Percentiles rank a stretch among this genome's conserved stretches.
phyloP scores from a whole-genome alignment of 768 basidiomycete species.

The Pleurotus tuber-regium region DNA sequence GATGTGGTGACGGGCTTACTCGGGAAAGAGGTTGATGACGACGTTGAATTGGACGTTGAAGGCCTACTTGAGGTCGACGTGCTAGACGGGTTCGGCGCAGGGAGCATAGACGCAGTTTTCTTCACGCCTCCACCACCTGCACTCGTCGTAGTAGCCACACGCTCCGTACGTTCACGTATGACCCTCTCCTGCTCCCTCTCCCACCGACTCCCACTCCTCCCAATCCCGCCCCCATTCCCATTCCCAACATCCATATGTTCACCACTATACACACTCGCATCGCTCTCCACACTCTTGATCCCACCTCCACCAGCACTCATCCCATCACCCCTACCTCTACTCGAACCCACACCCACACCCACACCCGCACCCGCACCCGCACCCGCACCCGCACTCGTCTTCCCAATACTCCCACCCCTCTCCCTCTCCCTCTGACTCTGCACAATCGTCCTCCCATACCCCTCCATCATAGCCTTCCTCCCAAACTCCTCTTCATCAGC shows the following conservation, averaged over 20 bases:
- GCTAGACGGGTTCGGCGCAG: too few relatives aligned
- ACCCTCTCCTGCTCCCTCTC: constrained; percentile 6
- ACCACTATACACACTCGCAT: constrained; percentile 1
- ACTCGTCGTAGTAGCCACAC: too few relatives aligned
- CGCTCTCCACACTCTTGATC: background rate
- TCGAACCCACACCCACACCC: background rate
- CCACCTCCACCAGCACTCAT: background rate
- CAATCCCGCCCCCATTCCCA: background rate
- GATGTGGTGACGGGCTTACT: too few relatives aligned
- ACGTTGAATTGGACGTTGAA: too few relatives aligned
- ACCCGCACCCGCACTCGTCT: background rate
- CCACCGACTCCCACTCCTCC: background rate
- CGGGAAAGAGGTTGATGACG: too few relatives aligned
- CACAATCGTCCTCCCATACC: background rate
- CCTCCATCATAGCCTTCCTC: constrained; percentile 20
- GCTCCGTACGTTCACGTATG: background rate
- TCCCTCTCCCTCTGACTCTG: constrained; percentile 11
- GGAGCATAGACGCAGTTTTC: constrained; percentile 3
- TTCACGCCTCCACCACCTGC: too few relatives aligned
- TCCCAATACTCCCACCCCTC: background rate
- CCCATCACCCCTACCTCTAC: constrained; percentile 10
- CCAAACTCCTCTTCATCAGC: constrained; percentile 12
- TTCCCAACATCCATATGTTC: background rate
- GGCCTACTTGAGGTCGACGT: too few relatives aligned
- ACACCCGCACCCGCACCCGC: background rate